Evolutionary conservation across 257 asterid genomes (phyloP), one percentile per base, ranked within the genome.

Genomic region (Phtheirospermum japonicum): DNA sequence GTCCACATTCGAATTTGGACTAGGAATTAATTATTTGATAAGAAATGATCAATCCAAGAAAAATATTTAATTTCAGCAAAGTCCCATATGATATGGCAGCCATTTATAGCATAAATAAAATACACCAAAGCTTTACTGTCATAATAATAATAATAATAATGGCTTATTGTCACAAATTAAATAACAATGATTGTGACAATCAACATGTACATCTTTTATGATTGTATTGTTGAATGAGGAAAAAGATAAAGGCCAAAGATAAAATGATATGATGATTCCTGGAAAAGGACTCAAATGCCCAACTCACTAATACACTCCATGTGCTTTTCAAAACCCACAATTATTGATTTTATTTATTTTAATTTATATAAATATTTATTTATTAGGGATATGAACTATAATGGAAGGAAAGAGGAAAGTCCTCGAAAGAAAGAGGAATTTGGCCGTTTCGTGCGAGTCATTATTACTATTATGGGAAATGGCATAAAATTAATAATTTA

Each of bases 121-220:
- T n/a, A n/a, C n/a, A n/a, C n/a, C n/a, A n/a, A n/a, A n/a, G n/a
- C n/a, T n/a, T n/a, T n/a, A n/a, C n/a, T n/a, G n/a, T n/a, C n/a
- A n/a, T n/a, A n/a, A n/a, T n/a, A n/a, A n/a, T n/a, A n/a, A n/a
- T 61, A 61, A 65, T 39, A 42, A 6, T 6, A n/a, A 52, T 59
- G 61, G 57, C 45, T 36, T 51, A 67, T 43, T 63, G 63, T 59
- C 69, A 57, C 56, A 30, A 57, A 67, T 52, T 56, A 52, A 58
- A 57, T 60, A 48, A 37, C 33, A 45, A 72, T 76, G 77, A 68
- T 76, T 72, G 61, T 40, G 81, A 67, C 75, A 76, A 76, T 76
- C 64, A 65, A 65, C 45, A 32, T 53, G 48, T 68, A 56, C 63
- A 67, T 57, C 28, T 63, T 63, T 67, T 39, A 72, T 77, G 76